Base-by-base conservation (phyloP, 2,329 filamentous ascomycete genomes). In the Botrytis cinerea region DNA sequence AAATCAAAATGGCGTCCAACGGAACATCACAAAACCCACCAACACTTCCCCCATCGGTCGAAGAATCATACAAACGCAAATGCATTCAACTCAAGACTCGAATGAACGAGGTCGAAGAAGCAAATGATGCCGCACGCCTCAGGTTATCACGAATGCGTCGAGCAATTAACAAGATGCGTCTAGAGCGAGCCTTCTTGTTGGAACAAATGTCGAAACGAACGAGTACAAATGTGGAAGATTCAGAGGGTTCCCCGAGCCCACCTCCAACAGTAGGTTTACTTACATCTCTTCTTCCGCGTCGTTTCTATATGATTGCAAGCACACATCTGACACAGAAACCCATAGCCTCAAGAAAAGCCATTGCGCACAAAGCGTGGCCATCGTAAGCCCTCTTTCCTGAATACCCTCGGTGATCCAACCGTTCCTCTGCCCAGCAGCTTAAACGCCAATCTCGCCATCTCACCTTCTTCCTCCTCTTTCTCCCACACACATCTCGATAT, bases 41-140 rank as follows among this genome's bases (percentile, higher is more conserved):
- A 25, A 83, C 89, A 59, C 86, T 92, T 6, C 94, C 95, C 32
- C 95, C 96, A 25, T 97, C 94, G 25, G 94, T 98, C 76, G 95
- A 99, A 83, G 92, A 95, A 82, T 95, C 95, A 69, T 99, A 98
- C 84, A 94, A 96, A 80, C 90, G 93, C 77, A 98, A 99, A 89
- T 98, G 95, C 83, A 94, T 98, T 81, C 93, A 97, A 79, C 89
- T 99, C 35, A 97, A 97, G 84, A 92, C 93, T 79, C 92, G 96
- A 75, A 93, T 96, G 76, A 92, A 91, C 81, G 95, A 98, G 82
- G 93, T 98, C 79, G 95, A 98, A 82, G 91, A 94, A 74, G 92
- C 94, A 80, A 98, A 98, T 82, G 94, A 97, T 79, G 89, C 92
- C 73, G 92, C 93, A 64, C 90, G 93, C 71, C 85, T 93, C 71